Evolutionary conservation across 2,329 filamentous ascomycete species (phyloP).

Genomic region (Zymoseptoria crescenta): DNA sequence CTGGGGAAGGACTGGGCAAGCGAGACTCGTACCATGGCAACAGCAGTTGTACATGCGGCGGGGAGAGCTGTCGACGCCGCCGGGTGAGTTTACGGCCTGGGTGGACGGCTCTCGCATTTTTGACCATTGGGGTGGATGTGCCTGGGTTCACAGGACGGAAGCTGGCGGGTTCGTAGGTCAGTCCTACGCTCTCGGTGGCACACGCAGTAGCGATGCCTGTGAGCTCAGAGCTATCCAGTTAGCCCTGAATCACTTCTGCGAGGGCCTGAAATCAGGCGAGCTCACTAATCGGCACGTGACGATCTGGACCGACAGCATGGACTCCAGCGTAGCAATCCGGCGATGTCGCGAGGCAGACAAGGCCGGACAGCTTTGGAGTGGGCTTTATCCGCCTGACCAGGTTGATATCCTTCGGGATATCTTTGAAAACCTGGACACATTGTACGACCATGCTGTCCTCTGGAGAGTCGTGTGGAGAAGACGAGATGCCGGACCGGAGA

Average conservation of each 20-base stretch:
- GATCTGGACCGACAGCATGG: not conserved
- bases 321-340: not conserved
- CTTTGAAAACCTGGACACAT: not conserved
- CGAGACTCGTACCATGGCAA: not conserved
- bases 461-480: not conserved
- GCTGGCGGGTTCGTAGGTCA: not conserved
- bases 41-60: not conserved
- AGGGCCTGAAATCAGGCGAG: too few species aligned
- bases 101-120: not conserved
- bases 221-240: too few species aligned
- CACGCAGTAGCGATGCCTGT: too few species aligned
- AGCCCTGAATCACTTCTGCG: too few species aligned
- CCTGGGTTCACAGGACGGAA: not conserved
- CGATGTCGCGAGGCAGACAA: too few species aligned
- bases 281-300: not conserved
- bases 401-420: not conserved
- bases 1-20: too few species aligned
- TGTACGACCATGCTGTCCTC: not conserved
- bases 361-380: not conserved
- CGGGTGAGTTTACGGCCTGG: not conserved
- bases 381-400: not conserved
- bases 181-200: not conserved
- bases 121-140: not conserved
- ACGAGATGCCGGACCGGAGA: not conserved
- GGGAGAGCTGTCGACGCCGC: not conserved